These are phyloP conservation scores for Coccomyxa subellipsoidea DNA, from an alignment of 163 green algal genomes.

Conservation along the genomic window DNA sequence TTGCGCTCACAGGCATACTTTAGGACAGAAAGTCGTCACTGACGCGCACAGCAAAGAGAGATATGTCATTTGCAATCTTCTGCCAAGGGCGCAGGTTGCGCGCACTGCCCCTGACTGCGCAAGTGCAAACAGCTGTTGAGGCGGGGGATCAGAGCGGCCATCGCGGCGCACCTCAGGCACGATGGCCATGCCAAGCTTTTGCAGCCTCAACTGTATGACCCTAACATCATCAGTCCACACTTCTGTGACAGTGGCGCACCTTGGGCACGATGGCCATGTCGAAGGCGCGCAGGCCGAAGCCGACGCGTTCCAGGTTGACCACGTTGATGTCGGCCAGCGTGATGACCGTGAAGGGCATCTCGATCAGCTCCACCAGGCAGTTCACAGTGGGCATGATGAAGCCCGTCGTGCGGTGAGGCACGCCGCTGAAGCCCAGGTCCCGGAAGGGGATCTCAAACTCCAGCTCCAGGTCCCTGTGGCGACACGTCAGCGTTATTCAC, in stretches of 20 bases:
- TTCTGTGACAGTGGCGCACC: constrained; percentile 30
- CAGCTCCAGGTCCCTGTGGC: constrained; percentile 68
- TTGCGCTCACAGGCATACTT: no score
- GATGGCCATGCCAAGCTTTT: constrained; percentile 99
- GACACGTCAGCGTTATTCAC: no score
- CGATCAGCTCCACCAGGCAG: constrained; percentile 94
- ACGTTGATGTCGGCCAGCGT: constrained; percentile 61
- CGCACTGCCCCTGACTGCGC: no score
- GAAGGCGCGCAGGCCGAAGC: constrained; percentile 98
- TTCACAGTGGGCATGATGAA: constrained; percentile 95
- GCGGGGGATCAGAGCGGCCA: no score
- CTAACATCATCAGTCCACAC: no score
- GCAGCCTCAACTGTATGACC: constrained; percentile 98
- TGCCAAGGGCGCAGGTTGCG: no score
- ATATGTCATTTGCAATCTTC: no score
- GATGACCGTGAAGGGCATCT: constrained; percentile 93
- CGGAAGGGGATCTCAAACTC: constrained; percentile 98
- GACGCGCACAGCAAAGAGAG: no score
- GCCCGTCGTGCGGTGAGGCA: constrained; percentile 75
- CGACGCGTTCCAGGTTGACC: constrained; percentile 96
- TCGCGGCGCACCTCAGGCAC: constrained; percentile 82
- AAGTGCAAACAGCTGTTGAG: no score
- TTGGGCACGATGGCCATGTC: constrained; percentile 99
- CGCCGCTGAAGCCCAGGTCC: constrained; percentile 93
- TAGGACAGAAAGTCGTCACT: no score